Evolutionary conservation across 768 basidiomycete species (phyloP), one percentile per base, ranked within the genome.

Genomic region (Clavulina sp.): DNA sequence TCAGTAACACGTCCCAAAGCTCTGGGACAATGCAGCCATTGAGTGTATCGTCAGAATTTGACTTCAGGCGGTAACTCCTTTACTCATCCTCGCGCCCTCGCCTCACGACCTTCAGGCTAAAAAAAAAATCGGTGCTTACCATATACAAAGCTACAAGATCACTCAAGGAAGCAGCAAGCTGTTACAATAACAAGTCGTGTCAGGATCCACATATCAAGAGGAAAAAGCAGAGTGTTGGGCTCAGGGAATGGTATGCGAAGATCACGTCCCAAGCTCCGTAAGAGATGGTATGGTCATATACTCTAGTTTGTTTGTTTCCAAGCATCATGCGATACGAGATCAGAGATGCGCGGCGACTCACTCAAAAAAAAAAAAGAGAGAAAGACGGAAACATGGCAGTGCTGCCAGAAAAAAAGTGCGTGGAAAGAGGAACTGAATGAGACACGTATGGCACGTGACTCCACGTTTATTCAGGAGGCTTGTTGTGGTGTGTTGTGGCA

Each of bases 291-390:
- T n/a, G n/a, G 24, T 46, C 43, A 46, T 28, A 46, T 16, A 46
- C 43, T 46, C 43, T 46, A 46, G 43, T 46, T 46, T 46, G 36
- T 38, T 13, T 38, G n/a, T n/a, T n/a, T n/a, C n/a, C n/a, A n/a
- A n/a, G n/a, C n/a, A n/a, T n/a, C n/a, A n/a, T n/a, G n/a, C n/a
- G n/a, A n/a, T n/a, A n/a, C n/a, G n/a, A n/a, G n/a, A n/a, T n/a
- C n/a, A n/a, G n/a, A n/a, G n/a, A n/a, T n/a, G n/a, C n/a, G n/a
- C n/a, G n/a, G n/a, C n/a, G n/a, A n/a, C n/a, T n/a, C n/a, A n/a
- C n/a, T n/a, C n/a, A n/a, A n/a, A n/a, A n/a, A n/a, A n/a, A n/a
- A n/a, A n/a, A n/a, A n/a, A n/a, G n/a, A n/a, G n/a, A n/a, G n/a
- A n/a, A n/a, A n/a, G n/a, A n/a, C n/a, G n/a, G n/a, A n/a, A n/a